Conservation (phyloP, 768 basidiomycete genomes). For the Pleurotus ostreatus region DNA sequence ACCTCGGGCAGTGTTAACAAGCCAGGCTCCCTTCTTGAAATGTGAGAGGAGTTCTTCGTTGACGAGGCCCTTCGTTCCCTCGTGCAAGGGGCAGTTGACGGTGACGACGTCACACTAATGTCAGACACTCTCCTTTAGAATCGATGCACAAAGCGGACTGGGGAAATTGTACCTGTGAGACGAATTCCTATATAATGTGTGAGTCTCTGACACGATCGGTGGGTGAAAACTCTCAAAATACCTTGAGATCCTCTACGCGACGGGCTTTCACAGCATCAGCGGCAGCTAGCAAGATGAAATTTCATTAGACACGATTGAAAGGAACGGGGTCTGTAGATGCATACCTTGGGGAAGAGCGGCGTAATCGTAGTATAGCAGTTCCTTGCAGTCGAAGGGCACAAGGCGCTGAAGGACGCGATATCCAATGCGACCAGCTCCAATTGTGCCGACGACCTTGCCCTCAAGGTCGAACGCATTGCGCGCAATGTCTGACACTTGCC, state of each 20-base stretch:
- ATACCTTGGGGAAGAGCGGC: conserved; percentile 60
- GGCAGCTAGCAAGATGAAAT: conserved; percentile 39
- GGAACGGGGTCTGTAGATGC: neutral
- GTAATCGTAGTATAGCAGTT: conserved; percentile 89
- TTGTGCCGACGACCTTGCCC: conserved; percentile 87
- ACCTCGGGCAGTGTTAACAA: conserved; percentile 91
- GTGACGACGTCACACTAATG: conserved; percentile 72
- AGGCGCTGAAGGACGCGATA: conserved; percentile 83
- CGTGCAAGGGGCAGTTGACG: conserved; percentile 88
- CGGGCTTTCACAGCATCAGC: conserved; percentile 64
- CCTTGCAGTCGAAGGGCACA: conserved; percentile 82
- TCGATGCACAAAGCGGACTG: neutral
- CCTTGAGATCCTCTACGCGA: conserved; percentile 77
- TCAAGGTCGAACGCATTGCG: conserved; percentile 87
- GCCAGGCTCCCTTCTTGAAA: conserved; percentile 90
- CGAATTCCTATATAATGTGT: conserved; percentile 31
- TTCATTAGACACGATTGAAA: neutral
- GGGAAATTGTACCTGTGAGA: conserved; percentile 29
- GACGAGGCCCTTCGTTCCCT: conserved; percentile 75
- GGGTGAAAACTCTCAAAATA: conserved; percentile 23
- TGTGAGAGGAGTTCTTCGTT: conserved; percentile 79
- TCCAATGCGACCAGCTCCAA: conserved; percentile 78
- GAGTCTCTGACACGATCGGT: neutral
- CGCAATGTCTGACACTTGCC: conserved; percentile 82
- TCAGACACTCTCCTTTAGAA: neutral